Evolutionary conservation across 352 stramenopile species (phyloP).

Genomic region (Nothophytophthora sp.): DNA sequence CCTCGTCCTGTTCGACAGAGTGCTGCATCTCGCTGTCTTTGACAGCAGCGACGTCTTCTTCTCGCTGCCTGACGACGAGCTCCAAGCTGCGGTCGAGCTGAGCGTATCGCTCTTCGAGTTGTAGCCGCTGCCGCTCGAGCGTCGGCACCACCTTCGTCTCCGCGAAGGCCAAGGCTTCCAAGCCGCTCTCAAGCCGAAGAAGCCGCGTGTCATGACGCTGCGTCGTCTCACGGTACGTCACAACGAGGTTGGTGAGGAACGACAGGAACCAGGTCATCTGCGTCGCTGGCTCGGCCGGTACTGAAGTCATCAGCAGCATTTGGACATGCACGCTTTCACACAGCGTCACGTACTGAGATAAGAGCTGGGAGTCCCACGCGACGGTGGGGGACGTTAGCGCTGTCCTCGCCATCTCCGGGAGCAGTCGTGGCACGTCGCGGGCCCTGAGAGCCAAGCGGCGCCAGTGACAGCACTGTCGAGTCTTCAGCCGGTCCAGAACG

Average conservation of each 20-base stretch:
- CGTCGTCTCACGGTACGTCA: slow-evolving; percentile 3
- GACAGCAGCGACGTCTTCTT: background rate
- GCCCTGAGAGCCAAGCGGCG: slow-evolving; percentile 14
- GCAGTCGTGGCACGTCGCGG: slow-evolving; percentile 3
- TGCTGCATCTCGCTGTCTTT: background rate
- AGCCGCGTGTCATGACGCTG: slow-evolving; percentile 2
- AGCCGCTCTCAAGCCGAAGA: slow-evolving; percentile 1
- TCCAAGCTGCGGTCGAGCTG: slow-evolving; percentile 9
- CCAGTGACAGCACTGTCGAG: slow-evolving; percentile 23
- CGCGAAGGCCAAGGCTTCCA: slow-evolving; percentile 13
- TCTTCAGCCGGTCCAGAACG: slow-evolving; percentile 21
- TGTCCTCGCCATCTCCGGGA: slow-evolving; percentile 13
- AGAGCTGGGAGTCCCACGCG: background rate
- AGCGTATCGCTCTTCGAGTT: slow-evolving; percentile 1
- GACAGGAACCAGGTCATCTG: slow-evolving; percentile 27
- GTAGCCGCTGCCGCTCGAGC: slow-evolving; percentile 4
- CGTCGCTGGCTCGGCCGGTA: background rate
- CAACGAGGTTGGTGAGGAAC: slow-evolving; percentile 20
- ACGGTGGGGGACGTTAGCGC: slow-evolving; percentile 3
- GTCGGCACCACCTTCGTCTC: slow-evolving; percentile 16
- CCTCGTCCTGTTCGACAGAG: slow-evolving; percentile 1
- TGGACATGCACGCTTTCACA: slow-evolving; percentile 14
- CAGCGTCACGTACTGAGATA: slow-evolving; percentile 5
- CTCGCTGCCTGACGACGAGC: background rate
- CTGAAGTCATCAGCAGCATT: slow-evolving; percentile 1